These are phyloP conservation scores for Pestalotiopsis sp. DNA, from an alignment of 2,329 filamentous ascomycete species.

Conservation along the genomic window DNA sequence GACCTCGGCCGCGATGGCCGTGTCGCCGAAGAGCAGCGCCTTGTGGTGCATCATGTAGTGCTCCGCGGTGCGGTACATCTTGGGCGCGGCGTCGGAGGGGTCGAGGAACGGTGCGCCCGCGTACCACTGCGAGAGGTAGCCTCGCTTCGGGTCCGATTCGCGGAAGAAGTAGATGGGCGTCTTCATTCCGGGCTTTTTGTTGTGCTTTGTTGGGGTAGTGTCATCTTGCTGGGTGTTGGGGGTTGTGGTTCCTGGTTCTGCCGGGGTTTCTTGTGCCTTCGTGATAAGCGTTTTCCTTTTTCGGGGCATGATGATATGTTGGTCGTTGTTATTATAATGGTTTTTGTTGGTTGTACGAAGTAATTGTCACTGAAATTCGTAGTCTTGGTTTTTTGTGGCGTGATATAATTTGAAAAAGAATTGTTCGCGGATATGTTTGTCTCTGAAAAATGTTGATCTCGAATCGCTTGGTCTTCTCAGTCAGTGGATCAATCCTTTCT, in stretches of 20 bases:
- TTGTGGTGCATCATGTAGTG: slow-evolving; percentile 42
- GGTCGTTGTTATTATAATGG: too few species aligned
- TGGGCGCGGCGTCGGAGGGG: slow-evolving; percentile 29
- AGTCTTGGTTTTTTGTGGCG: too few species aligned
- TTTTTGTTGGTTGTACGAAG: neutral
- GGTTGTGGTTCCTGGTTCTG: neutral
- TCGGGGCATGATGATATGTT: neutral
- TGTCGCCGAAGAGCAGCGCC: slow-evolving; percentile 33
- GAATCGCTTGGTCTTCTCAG: too few species aligned
- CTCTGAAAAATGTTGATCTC: too few species aligned
- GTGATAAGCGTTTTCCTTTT: neutral
- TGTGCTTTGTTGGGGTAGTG: neutral
- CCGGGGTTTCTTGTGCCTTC: neutral
- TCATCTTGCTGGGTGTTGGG: neutral
- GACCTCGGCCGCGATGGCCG: slow-evolving; percentile 46
- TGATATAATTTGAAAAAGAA: too few species aligned
- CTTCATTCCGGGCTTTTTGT: slow-evolving; percentile 2
- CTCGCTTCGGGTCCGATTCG: slow-evolving; percentile 46
- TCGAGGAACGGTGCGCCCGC: slow-evolving; percentile 45
- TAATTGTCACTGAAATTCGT: too few species aligned
- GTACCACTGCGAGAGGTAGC: slow-evolving; percentile 68
- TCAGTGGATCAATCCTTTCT: too few species aligned
- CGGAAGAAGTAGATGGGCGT: slow-evolving; percentile 48
- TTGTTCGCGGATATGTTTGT: too few species aligned
- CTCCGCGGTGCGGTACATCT: slow-evolving; percentile 52